phyloP scores from a whole-genome alignment of 2,329 filamentous ascomycete species.

The Apiospora malaysiana region DNA sequence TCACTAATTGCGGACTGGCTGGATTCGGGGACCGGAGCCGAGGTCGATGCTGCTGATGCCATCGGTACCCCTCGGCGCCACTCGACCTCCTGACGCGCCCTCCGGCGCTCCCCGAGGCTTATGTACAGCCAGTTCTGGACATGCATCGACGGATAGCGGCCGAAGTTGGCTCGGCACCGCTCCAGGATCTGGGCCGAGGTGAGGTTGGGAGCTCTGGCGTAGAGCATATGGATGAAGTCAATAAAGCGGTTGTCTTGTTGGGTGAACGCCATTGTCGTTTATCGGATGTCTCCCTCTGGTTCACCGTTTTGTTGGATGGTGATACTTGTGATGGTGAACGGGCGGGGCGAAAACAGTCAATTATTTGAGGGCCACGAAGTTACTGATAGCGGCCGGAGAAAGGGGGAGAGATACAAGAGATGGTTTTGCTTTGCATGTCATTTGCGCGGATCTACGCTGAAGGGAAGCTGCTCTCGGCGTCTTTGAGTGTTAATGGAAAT shows the following conservation, averaged over 20 bases:
- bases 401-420: too few species aligned
- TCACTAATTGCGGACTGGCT: too few species aligned
- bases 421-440: too few species aligned
- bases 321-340: too few species aligned
- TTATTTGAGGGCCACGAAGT: too few species aligned
- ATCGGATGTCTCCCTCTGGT: too few species aligned
- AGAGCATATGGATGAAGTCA: not conserved
- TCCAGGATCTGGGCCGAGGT: not conserved
- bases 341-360: too few species aligned
- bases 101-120: not conserved
- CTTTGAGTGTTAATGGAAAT: not conserved
- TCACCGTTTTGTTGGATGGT: too few species aligned
- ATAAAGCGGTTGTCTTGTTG: not conserved
- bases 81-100: not conserved
- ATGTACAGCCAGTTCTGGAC: not conserved
- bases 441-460: too few species aligned
- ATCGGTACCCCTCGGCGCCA: not conserved
- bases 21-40: too few species aligned
- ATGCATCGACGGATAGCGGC: not conserved
- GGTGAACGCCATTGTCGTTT: not conserved
- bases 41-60: too few species aligned
- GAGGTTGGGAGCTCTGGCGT: not conserved
- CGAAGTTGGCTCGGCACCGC: not conserved
- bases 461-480: not conserved
- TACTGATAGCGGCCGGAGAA: too few species aligned